Percentiles rank a stretch among this genome's conserved stretches.
phyloP scores from a whole-genome alignment of 1,139 yeast genomes.

The Sugiyamaella castrensis region DNA sequence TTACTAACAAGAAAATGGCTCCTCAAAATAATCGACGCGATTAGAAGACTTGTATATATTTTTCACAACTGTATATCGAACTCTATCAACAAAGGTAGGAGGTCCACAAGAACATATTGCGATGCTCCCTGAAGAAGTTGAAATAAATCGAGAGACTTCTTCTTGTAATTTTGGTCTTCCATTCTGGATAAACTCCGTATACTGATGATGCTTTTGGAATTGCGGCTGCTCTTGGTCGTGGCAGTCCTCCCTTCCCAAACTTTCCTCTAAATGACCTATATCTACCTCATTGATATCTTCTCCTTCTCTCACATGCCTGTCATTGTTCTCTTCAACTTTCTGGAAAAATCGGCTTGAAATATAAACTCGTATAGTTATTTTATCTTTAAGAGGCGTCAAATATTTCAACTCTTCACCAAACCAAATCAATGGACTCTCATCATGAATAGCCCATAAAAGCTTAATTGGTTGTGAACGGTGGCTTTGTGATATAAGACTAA shows the following conservation, averaged over 20 bases:
- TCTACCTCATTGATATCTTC: too few species aligned
- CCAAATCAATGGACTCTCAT: slow-evolving; percentile 47
- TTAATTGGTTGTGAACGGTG: slow-evolving; percentile 43
- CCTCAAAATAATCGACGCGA: slow-evolving; percentile 39
- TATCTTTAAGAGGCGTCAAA: slow-evolving; percentile 3
- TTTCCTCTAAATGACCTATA: too few species aligned
- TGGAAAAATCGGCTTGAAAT: background rate
- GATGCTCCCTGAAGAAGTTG: slow-evolving; percentile 35
- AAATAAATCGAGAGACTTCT: slow-evolving; percentile 41
- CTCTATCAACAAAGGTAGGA: slow-evolving; percentile 39
- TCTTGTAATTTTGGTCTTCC: slow-evolving; percentile 45
- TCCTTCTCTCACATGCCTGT: background rate
- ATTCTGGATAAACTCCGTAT: background rate
- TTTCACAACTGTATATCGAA: slow-evolving; percentile 35
- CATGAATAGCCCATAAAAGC: slow-evolving; percentile 53
- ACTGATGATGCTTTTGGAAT: background rate
- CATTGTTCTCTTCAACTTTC: background rate
- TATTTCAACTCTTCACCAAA: slow-evolving; percentile 35
- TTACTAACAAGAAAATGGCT: slow-evolving; percentile 37
- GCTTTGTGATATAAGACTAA: slow-evolving; percentile 16
- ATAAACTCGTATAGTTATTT: slow-evolving; percentile 2
- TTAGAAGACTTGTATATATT: slow-evolving; percentile 27
- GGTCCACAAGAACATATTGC: slow-evolving; percentile 48
- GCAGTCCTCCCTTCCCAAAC: too few species aligned
- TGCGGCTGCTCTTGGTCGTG: background rate